Base-by-base conservation (phyloP, 1,284 basidiomycete genomes). In the Ganoderma sp. region DNA sequence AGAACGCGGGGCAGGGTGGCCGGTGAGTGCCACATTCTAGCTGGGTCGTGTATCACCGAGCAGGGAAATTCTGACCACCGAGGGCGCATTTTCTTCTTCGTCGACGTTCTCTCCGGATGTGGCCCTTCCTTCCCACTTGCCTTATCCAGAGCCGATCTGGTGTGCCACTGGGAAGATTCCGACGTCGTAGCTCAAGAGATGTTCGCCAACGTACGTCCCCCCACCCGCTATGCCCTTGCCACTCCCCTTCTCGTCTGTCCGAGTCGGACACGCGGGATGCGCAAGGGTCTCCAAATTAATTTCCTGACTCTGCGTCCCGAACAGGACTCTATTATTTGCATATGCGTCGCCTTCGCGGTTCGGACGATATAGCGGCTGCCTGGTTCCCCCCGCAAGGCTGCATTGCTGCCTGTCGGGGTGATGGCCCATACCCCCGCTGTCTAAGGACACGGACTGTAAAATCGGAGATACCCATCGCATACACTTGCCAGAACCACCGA, bases 1-100 rank as follows among this genome's bases (percentile, higher is more conserved):
- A 93, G 82, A 94, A 94, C 75, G 80, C 87, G 67, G 90, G 90
- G 6, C 92, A 94, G 78, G 92, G 91, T 66, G 91, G 90, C 75
- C 86, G 92, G 92, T 93, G 74, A 78, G 86, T 74, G 52, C 19
- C 22, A 50, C 72, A 43, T 59, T 65, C 69, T 37, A 25, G 54
- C 22, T 15, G 10, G 25, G 17, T 59, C n/a, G 37, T 42, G 7
- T n/a, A 32, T 60, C 37, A 17, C 32, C 56, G 52, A 34, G 66
- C 56, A 58, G 64, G 50, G 61, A 59, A 22, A n/a, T 54, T 56
- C 66, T 65, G 63, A 57, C 63, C 25, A 42, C 25, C 39, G 61
- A n/a, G 54, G 58, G 61, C 63, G 39, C 65, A 42, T 59, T 54
- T 6, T 25, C 32, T 62, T 39, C 67, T 52, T 34, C 43, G 17